Conservation (phyloP, 495 filamentous ascomycete species). For the Pyrenopolyporus hunteri region DNA sequence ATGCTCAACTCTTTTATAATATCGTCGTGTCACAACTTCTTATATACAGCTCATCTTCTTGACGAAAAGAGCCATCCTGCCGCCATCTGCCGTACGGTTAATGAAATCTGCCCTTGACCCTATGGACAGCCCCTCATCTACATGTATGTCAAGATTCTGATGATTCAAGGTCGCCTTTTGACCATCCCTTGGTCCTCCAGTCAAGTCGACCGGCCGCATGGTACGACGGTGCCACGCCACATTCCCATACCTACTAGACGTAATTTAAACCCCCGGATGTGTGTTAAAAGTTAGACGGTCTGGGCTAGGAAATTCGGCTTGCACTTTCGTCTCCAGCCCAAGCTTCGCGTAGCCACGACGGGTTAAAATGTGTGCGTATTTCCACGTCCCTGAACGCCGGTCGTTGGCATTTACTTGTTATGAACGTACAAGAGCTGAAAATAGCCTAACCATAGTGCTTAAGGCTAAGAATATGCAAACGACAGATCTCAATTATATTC, state of each 20-base stretch:
- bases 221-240: too few species aligned
- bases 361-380: background rate
- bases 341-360: background rate
- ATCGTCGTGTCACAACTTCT: slow-evolving; percentile 18
- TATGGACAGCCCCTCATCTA: slow-evolving; percentile 12
- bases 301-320: background rate
- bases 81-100: slow-evolving; percentile 10
- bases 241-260: slow-evolving; percentile 7
- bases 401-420: background rate
- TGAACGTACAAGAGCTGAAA: background rate
- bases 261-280: too few species aligned
- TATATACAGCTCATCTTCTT: background rate
- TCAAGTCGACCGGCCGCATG: too few species aligned
- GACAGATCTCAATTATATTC: slow-evolving; percentile 7
- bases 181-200: too few species aligned
- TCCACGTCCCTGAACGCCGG: slow-evolving; percentile 5
- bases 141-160: too few species aligned
- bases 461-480: slow-evolving; percentile 3
- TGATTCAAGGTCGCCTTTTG: too few species aligned
- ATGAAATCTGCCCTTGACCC: background rate
- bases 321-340: slow-evolving; percentile 1
- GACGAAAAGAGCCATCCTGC: slow-evolving; percentile 9
- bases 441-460: background rate
- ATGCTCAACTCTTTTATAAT: slow-evolving; percentile 19
- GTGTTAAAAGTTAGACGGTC: slow-evolving; percentile 1